Evolutionary conservation across 2,329 filamentous ascomycete genomes (phyloP).

Genomic region (Hirsutella minnesotensis): DNA sequence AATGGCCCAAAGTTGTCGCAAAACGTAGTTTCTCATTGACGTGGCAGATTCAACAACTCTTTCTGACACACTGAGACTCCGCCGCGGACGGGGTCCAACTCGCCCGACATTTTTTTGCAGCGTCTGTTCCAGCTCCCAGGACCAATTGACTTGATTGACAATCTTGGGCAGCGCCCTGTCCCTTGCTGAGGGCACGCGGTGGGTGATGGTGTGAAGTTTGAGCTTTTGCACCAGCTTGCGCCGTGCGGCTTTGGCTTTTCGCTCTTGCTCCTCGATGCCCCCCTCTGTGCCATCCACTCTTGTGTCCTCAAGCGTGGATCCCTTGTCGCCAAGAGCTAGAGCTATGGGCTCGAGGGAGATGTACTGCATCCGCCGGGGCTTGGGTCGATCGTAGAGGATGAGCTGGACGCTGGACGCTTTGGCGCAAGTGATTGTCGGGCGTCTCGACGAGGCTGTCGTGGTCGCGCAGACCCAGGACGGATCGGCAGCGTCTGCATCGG

Average conservation of each 20-base stretch:
- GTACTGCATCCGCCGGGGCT: slow-evolving; percentile 87
- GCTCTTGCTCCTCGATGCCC: slow-evolving; percentile 57
- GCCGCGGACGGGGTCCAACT: slow-evolving; percentile 68
- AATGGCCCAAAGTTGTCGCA: slow-evolving; percentile 57
- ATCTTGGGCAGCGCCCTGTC: slow-evolving; percentile 72
- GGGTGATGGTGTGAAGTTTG: slow-evolving; percentile 73
- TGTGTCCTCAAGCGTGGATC: slow-evolving; percentile 23
- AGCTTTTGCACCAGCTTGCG: slow-evolving; percentile 71
- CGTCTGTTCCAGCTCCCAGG: slow-evolving; percentile 74
- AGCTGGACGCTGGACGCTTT: slow-evolving; percentile 69
- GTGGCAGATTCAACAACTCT: slow-evolving; percentile 87
- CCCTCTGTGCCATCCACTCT: slow-evolving; percentile 46
- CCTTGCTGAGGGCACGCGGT: slow-evolving; percentile 65
- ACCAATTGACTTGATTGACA: slow-evolving; percentile 91
- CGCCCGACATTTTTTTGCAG: slow-evolving; percentile 84
- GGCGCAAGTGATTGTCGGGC: slow-evolving; percentile 65
- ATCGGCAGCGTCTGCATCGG: slow-evolving; percentile 39
- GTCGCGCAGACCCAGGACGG: slow-evolving; percentile 57
- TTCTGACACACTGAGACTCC: slow-evolving; percentile 86
- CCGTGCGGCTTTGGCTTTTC: slow-evolving; percentile 44
- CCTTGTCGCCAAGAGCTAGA: slow-evolving; percentile 69
- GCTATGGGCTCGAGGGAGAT: slow-evolving; percentile 84
- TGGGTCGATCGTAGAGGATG: slow-evolving; percentile 77
- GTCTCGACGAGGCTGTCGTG: slow-evolving; percentile 33
- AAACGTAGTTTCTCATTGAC: slow-evolving; percentile 66